Evolutionary conservation across 768 basidiomycete genomes (phyloP).

Genomic region (Tulasnella sp.): DNA sequence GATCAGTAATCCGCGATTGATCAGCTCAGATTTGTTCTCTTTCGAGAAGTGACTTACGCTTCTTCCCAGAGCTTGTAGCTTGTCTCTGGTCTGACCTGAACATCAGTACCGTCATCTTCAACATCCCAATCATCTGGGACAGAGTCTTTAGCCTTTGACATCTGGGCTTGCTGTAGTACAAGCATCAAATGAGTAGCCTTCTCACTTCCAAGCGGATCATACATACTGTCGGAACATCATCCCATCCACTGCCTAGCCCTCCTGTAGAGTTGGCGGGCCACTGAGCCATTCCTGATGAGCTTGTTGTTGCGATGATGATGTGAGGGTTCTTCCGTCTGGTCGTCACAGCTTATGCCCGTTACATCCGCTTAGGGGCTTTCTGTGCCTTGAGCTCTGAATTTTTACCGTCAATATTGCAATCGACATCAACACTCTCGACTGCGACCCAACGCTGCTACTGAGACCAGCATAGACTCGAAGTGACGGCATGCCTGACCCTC

Average conservation of each 20-base stretch:
- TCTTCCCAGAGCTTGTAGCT: constrained; percentile 13
- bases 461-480: no score
- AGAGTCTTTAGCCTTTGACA: background rate
- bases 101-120: constrained; percentile 10
- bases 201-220: no score
- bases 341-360: no score
- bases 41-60: constrained; percentile 11
- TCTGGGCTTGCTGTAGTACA: background rate
- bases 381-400: no score
- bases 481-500: no score
- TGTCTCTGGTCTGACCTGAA: background rate
- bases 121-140: constrained; percentile 17
- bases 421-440: no score
- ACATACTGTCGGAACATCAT: background rate
- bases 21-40: background rate
- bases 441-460: no score
- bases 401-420: no score
- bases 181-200: background rate
- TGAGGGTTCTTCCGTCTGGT: no score
- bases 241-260: background rate
- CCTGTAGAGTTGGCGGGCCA: background rate
- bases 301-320: no score
- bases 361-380: no score
- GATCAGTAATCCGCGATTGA: no score
- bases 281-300: background rate